These are phyloP conservation scores for Alopecurus myosuroides DNA, from an alignment of 176 grass and related monocot genomes.

Conservation along the genomic window DNA sequence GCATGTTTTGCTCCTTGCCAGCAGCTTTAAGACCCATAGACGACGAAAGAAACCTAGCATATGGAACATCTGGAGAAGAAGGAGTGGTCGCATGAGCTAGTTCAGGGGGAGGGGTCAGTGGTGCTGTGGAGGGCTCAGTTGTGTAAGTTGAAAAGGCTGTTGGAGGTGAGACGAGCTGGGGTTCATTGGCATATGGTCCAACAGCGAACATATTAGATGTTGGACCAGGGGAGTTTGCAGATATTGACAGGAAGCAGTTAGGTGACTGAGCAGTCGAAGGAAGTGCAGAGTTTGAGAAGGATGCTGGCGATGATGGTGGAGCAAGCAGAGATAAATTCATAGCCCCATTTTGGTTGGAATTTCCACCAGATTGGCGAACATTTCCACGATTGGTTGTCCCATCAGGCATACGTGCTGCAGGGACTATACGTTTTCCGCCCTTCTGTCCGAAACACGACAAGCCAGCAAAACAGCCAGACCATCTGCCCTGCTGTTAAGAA, in stretches of 20 bases:
- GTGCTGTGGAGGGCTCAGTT: slow-evolving; percentile 84
- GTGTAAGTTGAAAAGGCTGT: slow-evolving; percentile 84
- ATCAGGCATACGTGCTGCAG: slow-evolving; percentile 67
- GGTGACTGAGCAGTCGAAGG: slow-evolving; percentile 79
- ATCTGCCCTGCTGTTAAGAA: slow-evolving; percentile 53
- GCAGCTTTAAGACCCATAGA: slow-evolving; percentile 61
- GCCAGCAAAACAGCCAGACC: slow-evolving; percentile 70
- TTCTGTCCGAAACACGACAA: slow-evolving; percentile 87
- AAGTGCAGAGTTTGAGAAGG: slow-evolving; percentile 75
- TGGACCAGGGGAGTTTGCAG: slow-evolving; percentile 72
- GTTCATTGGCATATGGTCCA: slow-evolving; percentile 86
- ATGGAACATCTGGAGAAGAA: slow-evolving; percentile 86
- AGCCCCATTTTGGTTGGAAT: slow-evolving; percentile 61
- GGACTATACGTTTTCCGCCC: slow-evolving; percentile 69
- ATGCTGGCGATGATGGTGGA: slow-evolving; percentile 77
- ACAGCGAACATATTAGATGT: slow-evolving; percentile 74
- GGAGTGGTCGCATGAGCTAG: slow-evolving; percentile 79
- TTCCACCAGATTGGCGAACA: slow-evolving; percentile 48
- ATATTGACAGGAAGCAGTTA: slow-evolving; percentile 66
- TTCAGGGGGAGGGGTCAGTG: slow-evolving; percentile 84
- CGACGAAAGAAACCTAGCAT: slow-evolving; percentile 74
- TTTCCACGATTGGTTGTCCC: slow-evolving; percentile 48
- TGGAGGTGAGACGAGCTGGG: slow-evolving; percentile 80
- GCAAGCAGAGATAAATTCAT: slow-evolving; percentile 78
- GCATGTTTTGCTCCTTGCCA: slow-evolving; percentile 49